Conservation (phyloP, 768 basidiomycete genomes). For the Boletus vermiculosoides region DNA sequence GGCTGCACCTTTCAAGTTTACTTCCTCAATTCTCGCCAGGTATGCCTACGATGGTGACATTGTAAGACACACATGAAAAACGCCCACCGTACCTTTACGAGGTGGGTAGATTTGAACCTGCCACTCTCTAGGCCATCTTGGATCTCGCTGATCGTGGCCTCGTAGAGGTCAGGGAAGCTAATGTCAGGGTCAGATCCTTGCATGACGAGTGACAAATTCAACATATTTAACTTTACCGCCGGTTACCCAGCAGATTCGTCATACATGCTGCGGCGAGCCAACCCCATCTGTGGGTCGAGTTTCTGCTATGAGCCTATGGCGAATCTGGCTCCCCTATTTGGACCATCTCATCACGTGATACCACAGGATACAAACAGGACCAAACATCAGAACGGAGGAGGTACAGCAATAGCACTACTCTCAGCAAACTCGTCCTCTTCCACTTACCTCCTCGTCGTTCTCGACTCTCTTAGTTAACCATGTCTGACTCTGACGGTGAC, state of each 20-base stretch:
- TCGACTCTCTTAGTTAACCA: conserved; percentile 17
- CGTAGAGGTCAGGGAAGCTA: conserved; percentile 53
- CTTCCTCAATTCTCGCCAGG: conserved; percentile 64
- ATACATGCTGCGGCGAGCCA: too few relatives aligned
- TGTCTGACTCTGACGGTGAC: conserved; percentile 54
- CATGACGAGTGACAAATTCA: background rate
- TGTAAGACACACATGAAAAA: too few relatives aligned
- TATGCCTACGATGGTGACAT: conserved; percentile 47
- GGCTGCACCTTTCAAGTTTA: conserved; percentile 58
- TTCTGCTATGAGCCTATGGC: too few relatives aligned
- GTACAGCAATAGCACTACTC: background rate
- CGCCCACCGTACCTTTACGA: conserved; percentile 49
- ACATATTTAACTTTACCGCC: conserved; percentile 1
- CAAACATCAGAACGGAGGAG: conserved; percentile 15
- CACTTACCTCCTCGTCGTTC: background rate
- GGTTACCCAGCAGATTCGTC: background rate
- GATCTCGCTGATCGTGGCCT: conserved; percentile 55
- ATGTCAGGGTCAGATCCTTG: background rate
- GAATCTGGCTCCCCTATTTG: conserved; percentile 1
- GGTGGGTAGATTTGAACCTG: conserved; percentile 56
- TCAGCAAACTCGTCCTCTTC: conserved; percentile 1
- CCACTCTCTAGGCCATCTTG: conserved; percentile 50
- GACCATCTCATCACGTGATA: conserved; percentile 12
- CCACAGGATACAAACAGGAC: conserved; percentile 16
- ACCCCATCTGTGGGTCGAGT: too few relatives aligned